phyloP scores from a whole-genome alignment of 345 rosid species.

The Lepidium sativum region DNA sequence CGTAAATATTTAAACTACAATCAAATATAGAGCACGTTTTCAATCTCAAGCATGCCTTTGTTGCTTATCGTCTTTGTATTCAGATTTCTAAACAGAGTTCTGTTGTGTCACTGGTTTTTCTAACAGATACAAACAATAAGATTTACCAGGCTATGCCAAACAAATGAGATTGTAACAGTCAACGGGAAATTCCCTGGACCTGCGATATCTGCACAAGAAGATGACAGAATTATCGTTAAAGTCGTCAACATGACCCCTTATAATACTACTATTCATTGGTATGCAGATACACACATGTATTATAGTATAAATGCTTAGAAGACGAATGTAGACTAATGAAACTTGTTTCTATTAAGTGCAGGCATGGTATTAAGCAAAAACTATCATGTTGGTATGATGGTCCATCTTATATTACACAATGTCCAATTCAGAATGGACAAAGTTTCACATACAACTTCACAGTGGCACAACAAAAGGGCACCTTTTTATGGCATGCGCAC shows the following conservation, averaged over 20 bases:
- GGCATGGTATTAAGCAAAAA: constrained; percentile 88
- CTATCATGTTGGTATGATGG: constrained; percentile 88
- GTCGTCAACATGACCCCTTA: constrained; percentile 66
- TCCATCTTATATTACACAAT: constrained; percentile 83
- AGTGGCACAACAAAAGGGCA: constrained; percentile 55
- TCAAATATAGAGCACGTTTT: background rate
- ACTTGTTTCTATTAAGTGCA: background rate
- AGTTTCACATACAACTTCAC: constrained; percentile 68
- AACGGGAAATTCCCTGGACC: constrained; percentile 78
- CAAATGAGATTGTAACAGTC: constrained; percentile 53
- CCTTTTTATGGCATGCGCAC: constrained; percentile 83
- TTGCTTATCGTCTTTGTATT: background rate
- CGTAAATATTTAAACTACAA: background rate
- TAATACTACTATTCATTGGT: constrained; percentile 84
- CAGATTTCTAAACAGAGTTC: constrained; percentile 1
- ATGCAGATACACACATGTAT: constrained; percentile 1
- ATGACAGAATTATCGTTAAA: constrained; percentile 51
- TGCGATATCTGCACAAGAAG: constrained; percentile 62
- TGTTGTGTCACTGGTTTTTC: background rate
- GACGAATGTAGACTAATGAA: background rate
- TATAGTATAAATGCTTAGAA: background rate
- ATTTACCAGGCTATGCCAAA: constrained; percentile 55
- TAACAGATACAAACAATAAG: constrained; percentile 50
- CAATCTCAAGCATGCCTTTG: background rate
- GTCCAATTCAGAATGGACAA: constrained; percentile 72